phyloP scores from a whole-genome alignment of 345 rosid species.

The Chamaenerion angustifolium region DNA sequence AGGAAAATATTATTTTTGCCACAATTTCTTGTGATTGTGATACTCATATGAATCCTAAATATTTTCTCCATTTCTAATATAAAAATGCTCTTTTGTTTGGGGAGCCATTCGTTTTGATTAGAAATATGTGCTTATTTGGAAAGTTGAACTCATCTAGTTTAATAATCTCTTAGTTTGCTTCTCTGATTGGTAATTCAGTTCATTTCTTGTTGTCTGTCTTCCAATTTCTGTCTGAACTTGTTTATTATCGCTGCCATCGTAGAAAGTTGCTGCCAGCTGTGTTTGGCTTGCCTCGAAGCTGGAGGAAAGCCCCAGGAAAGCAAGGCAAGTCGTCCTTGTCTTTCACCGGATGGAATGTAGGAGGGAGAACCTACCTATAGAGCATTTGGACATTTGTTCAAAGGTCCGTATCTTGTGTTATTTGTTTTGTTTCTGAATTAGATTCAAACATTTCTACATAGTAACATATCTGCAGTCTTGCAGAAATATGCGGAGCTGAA shows the following conservation, averaged over 20 bases:
- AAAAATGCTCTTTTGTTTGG: no score
- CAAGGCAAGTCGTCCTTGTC: slow-evolving; percentile 82
- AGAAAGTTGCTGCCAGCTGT: slow-evolving; percentile 95
- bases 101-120: no score
- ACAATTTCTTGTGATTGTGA: no score
- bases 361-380: slow-evolving; percentile 69
- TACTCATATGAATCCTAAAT: no score
- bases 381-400: slow-evolving; percentile 60
- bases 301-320: slow-evolving; percentile 78
- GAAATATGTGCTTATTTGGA: no score
- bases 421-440: background rate
- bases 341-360: slow-evolving; percentile 94
- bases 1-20: no score
- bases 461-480: background rate
- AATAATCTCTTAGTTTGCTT: no score
- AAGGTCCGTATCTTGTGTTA: slow-evolving; percentile 31
- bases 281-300: slow-evolving; percentile 87
- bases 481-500: slow-evolving; percentile 69
- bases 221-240: background rate
- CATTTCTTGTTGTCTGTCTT: no score
- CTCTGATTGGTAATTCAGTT: no score
- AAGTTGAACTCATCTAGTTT: no score
- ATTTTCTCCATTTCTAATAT: no score
- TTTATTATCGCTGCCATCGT: slow-evolving; percentile 11
- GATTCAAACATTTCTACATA: background rate